A percentile compares a stretch with the other conserved stretches of the same genome.
These are phyloP conservation scores for Dactylella cylindrospora DNA, from an alignment of 2,329 filamentous ascomycete species.

Conservation along the genomic window DNA sequence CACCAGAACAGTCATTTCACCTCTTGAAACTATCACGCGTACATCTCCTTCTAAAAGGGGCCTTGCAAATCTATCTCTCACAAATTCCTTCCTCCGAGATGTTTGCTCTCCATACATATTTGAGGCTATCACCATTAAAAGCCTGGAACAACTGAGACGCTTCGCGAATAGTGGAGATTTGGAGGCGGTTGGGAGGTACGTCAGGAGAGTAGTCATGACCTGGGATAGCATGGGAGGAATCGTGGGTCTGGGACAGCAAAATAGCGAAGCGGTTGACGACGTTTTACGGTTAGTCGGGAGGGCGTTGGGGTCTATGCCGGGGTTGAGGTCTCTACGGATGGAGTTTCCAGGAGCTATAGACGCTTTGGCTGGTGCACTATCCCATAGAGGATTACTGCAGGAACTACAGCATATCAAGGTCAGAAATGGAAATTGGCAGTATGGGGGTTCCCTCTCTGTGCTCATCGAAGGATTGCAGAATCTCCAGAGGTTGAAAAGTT, in stretches of 20 bases:
- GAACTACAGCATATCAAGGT: slow-evolving; percentile 1
- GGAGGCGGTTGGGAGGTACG: slow-evolving; percentile 2
- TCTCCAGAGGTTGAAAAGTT: background rate
- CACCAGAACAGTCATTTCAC: slow-evolving; percentile 20
- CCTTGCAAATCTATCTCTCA: slow-evolving; percentile 17
- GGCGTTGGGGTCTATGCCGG: slow-evolving; percentile 3
- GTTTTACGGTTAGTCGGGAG: background rate
- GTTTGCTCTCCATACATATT: slow-evolving; percentile 22
- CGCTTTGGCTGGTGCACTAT: slow-evolving; percentile 3
- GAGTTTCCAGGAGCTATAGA: slow-evolving; percentile 27
- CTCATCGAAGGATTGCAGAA: slow-evolving; percentile 6
- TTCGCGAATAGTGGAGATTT: slow-evolving; percentile 9
- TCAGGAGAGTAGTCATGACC: slow-evolving; percentile 6
- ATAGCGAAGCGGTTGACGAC: background rate
- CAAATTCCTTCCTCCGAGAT: background rate
- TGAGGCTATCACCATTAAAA: slow-evolving; percentile 21
- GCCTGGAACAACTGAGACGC: background rate
- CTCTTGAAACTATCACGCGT: background rate
- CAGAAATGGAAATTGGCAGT: slow-evolving; percentile 22
- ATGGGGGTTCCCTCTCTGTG: background rate
- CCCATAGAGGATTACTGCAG: background rate
- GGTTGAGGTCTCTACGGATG: slow-evolving; percentile 4
- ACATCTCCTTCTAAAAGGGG: slow-evolving; percentile 20
- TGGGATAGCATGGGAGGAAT: slow-evolving; percentile 24
- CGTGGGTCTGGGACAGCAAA: background rate